A percentile compares a stretch with the other conserved stretches of the same genome.
phyloP scores from a whole-genome alignment of 1,284 basidiomycete species.

The Neonothopanus nambi region DNA sequence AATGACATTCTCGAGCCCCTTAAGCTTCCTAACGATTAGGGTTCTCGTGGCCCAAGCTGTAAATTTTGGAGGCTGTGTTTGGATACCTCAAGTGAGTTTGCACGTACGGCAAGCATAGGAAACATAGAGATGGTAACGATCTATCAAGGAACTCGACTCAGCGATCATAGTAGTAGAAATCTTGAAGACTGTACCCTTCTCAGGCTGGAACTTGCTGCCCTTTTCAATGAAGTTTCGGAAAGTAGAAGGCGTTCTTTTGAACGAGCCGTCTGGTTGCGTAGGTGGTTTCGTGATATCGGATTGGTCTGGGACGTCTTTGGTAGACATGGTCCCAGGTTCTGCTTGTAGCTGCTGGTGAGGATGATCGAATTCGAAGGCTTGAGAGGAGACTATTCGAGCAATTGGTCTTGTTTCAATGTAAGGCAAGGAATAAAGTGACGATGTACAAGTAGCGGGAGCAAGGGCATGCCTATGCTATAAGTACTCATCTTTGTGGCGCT shows the following conservation, averaged over 20 bases:
- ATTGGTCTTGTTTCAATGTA: too few species aligned
- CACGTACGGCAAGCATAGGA: conserved; percentile 84
- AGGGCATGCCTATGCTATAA: too few species aligned
- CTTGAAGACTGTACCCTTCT: conserved; percentile 59
- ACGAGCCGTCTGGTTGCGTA: conserved; percentile 71
- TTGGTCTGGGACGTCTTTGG: conserved; percentile 15
- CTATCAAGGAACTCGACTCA: conserved; percentile 37
- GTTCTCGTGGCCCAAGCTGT: conserved; percentile 92
- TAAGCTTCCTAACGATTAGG: conserved; percentile 87
- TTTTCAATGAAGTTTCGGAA: conserved; percentile 79
- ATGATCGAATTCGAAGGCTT: too few species aligned
- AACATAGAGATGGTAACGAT: conserved; percentile 87
- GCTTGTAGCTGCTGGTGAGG: too few species aligned
- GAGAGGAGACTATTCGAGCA: too few species aligned
- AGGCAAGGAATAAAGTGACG: too few species aligned
- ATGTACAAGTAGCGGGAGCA: too few species aligned
- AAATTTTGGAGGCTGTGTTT: not conserved
- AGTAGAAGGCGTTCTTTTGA: conserved; percentile 71
- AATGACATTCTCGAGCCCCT: conserved; percentile 86
- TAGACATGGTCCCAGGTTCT: too few species aligned
- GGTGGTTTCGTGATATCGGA: conserved; percentile 59
- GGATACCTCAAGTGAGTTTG: not conserved
- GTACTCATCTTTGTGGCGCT: too few species aligned
- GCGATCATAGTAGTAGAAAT: not conserved
- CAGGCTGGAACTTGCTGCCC: conserved; percentile 78